A percentile compares a stretch with the other conserved stretches of the same genome.
Evolutionary conservation across 192 early-diverging fungal species (phyloP).

Genomic region (Podila epigama): DNA sequence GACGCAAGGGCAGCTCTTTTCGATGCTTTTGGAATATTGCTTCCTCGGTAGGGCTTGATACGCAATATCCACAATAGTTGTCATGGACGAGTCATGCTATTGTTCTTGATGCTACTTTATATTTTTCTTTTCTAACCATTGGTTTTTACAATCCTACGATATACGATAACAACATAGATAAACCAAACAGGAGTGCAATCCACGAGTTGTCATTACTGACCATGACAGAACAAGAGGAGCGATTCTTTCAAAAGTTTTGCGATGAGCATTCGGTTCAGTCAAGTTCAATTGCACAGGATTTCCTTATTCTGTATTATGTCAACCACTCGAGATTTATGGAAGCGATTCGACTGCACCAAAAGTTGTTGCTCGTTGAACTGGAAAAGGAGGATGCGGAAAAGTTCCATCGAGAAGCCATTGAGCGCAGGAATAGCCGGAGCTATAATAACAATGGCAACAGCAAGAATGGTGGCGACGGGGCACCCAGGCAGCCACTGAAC

Average conservation of each 20-base stretch:
- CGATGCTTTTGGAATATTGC: conserved; percentile 19
- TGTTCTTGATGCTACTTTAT: neutral
- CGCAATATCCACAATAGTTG: too few species aligned
- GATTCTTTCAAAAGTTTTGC: conserved; percentile 16
- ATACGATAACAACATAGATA: conserved; percentile 6
- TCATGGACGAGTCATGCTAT: too few species aligned
- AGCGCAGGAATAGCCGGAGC: conserved; percentile 20
- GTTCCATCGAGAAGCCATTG: conserved; percentile 36
- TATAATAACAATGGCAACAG: neutral
- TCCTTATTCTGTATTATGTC: conserved; percentile 42
- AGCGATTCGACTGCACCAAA: conserved; percentile 39
- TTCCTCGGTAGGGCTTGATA: conserved; percentile 18
- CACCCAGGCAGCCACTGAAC: neutral
- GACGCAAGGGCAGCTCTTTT: conserved; percentile 11
- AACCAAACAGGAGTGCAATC: conserved; percentile 38
- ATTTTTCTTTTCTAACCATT: neutral
- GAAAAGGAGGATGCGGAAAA: conserved; percentile 25
- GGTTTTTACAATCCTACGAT: neutral
- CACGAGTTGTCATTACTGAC: conserved; percentile 18
- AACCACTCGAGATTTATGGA: conserved; percentile 40
- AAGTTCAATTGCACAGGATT: conserved; percentile 33
- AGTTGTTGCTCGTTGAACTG: conserved; percentile 12
- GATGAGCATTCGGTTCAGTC: conserved; percentile 24
- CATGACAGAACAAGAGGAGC: conserved; percentile 26
- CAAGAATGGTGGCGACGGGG: neutral